These are phyloP conservation scores for Apiospora rasikravindrae DNA, from an alignment of 2,329 filamentous ascomycete genomes.

Conservation along the genomic window DNA sequence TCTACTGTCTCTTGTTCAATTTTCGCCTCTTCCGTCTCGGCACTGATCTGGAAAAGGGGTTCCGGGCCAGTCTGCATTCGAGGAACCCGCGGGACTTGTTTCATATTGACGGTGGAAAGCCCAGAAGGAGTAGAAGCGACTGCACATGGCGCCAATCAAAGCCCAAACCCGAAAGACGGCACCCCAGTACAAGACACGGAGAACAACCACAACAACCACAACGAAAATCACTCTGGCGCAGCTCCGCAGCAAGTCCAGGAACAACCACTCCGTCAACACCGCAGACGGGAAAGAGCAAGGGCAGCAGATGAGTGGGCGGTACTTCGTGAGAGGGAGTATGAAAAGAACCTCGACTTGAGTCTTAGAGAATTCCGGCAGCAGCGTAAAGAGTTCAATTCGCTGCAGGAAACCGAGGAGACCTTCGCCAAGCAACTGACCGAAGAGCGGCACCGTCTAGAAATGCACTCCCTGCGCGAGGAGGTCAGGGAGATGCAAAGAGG, in stretches of 20 bases:
- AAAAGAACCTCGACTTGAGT: background rate
- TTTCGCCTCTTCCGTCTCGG: background rate
- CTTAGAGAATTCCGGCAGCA: too few relatives aligned
- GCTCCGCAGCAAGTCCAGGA: background rate
- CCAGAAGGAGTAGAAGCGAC: too few relatives aligned
- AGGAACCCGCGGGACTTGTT: background rate
- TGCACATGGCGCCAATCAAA: background rate
- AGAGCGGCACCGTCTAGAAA: too few relatives aligned
- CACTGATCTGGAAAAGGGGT: background rate
- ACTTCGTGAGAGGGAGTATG: background rate
- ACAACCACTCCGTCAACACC: background rate
- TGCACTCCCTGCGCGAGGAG: background rate
- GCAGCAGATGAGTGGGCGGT: too few relatives aligned
- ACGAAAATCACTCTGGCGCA: background rate
- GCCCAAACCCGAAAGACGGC: background rate
- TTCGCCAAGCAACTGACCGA: too few relatives aligned
- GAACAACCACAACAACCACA: background rate
- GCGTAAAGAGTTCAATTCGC: too few relatives aligned
- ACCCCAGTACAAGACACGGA: background rate
- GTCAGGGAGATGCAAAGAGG: background rate
- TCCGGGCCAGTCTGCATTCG: background rate
- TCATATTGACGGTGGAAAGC: background rate
- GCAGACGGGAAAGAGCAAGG: background rate
- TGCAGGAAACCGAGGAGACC: background rate
- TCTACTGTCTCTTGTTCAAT: background rate